Evolutionary conservation across 768 basidiomycete species (phyloP).

Genomic region (Chalciporus piperatus): DNA sequence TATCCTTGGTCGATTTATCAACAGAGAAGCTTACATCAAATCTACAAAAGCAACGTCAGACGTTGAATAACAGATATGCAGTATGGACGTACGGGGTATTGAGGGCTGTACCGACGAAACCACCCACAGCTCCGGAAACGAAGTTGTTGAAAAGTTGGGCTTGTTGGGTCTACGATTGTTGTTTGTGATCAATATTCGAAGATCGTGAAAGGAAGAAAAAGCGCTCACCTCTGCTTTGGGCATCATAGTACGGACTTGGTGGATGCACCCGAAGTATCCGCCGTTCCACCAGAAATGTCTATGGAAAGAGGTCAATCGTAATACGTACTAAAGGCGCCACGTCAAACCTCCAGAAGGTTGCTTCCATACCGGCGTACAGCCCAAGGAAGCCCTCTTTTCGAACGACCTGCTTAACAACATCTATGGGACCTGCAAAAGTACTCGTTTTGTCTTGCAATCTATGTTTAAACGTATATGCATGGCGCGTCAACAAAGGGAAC

Average conservation of each 20-base stretch:
- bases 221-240: conserved; percentile 78
- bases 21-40: conserved; percentile 42
- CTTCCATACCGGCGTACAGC: conserved; percentile 92
- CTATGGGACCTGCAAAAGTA: conserved; percentile 87
- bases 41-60: conserved; percentile 22
- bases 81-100: conserved; percentile 78
- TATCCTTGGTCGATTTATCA: neutral
- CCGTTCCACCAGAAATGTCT: conserved; percentile 92
- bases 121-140: conserved; percentile 85
- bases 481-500: conserved; percentile 3
- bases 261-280: conserved; percentile 93
- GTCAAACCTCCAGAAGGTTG: conserved; percentile 90
- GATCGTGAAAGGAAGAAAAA: neutral
- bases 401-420: conserved; percentile 81
- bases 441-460: conserved; percentile 92
- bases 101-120: conserved; percentile 81
- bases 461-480: conserved; percentile 1
- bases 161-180: conserved; percentile 52
- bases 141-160: conserved; percentile 86
- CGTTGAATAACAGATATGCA: conserved; percentile 4
- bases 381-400: conserved; percentile 79
- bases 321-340: neutral
- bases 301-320: neutral
- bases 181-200: neutral
- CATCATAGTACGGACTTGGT: conserved; percentile 73